Conservation (phyloP, 1,139 yeast genomes). For the Hyphopichia fennica region DNA sequence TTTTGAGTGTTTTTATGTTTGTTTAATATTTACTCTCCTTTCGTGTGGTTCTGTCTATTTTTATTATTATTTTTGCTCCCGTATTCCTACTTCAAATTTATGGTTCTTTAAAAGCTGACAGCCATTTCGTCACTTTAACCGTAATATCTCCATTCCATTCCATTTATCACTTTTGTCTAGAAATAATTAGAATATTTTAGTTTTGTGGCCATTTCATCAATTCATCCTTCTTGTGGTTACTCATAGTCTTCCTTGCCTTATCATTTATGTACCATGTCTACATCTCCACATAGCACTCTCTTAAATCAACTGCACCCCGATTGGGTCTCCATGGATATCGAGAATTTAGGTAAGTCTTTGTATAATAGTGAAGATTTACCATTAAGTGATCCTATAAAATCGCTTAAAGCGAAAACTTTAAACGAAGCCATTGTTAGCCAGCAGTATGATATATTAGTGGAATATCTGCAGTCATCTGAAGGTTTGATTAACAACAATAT, state of each 20-base stretch:
- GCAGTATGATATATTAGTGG: slow-evolving; percentile 28
- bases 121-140: no score
- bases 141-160: no score
- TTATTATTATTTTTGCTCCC: no score
- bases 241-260: not conserved
- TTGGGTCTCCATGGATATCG: slow-evolving; percentile 54
- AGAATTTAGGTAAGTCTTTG: slow-evolving; percentile 48
- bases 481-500: slow-evolving; percentile 47
- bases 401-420: slow-evolving; percentile 40
- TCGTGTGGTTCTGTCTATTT: no score
- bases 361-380: slow-evolving; percentile 45
- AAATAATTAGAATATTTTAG: no score
- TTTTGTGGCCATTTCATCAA: no score
- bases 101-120: no score
- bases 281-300: slow-evolving; percentile 1
- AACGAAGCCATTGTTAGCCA: slow-evolving; percentile 33
- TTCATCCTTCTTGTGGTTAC: not conserved
- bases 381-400: slow-evolving; percentile 36
- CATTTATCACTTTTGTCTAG: no score
- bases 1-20: no score
- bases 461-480: slow-evolving; percentile 43
- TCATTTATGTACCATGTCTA: slow-evolving; percentile 1
- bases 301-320: slow-evolving; percentile 26
- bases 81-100: no score
- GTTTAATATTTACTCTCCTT: no score